Percentiles rank a stretch among this genome's conserved stretches.
phyloP scores from a whole-genome alignment of 2,329 filamentous ascomycete genomes.

The Fusarium fujikuroi region DNA sequence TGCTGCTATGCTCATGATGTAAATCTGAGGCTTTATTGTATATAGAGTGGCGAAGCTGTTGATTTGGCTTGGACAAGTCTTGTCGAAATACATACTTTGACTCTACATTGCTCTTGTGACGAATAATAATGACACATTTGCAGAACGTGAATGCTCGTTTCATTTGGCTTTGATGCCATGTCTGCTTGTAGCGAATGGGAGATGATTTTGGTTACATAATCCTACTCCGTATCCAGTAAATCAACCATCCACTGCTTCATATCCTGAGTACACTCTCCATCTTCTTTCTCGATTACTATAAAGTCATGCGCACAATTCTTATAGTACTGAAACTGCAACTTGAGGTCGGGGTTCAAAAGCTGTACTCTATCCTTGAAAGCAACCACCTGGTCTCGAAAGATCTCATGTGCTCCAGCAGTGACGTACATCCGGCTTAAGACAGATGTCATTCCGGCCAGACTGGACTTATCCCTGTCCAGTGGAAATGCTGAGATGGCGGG shows the following conservation, averaged over 20 bases:
- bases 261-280: neutral
- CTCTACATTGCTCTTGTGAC: neutral
- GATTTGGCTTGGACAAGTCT: neutral
- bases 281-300: neutral
- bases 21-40: accelerated
- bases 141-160: too few relatives aligned
- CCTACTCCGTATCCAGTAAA: neutral
- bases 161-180: neutral
- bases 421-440: neutral
- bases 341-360: neutral
- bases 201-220: too few relatives aligned
- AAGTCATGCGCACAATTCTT: neutral
- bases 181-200: accelerated
- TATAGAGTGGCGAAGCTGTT: neutral
- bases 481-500: neutral
- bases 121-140: too few relatives aligned
- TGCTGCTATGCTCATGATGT: conserved; percentile 12
- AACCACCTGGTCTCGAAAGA: neutral
- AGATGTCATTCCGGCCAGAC: neutral
- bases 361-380: neutral
- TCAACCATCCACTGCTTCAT: neutral
- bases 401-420: neutral
- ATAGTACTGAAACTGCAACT: neutral
- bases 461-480: neutral
- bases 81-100: neutral